These are phyloP conservation scores for Aspergillus indologenus DNA, from an alignment of 495 filamentous ascomycete genomes.

Conservation along the genomic window DNA sequence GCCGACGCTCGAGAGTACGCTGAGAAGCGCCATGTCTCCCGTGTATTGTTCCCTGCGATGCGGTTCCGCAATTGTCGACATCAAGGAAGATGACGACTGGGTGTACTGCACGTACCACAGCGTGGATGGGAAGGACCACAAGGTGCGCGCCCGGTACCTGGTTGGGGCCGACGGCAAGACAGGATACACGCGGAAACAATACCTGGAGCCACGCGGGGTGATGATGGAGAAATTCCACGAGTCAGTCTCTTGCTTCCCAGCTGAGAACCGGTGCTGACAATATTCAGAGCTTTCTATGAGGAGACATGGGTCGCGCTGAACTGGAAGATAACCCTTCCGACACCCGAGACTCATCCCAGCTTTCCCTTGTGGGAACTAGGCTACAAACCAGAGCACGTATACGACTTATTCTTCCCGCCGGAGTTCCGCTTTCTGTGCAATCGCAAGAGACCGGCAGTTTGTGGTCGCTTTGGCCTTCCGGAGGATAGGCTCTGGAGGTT, in stretches of 20 bases:
- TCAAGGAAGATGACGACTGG: slow-evolving; percentile 29
- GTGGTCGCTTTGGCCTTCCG: slow-evolving; percentile 46
- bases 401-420: slow-evolving; percentile 49
- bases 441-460: slow-evolving; percentile 41
- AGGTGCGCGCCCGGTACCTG: slow-evolving; percentile 37
- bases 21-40: slow-evolving; percentile 22
- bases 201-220: slow-evolving; percentile 44
- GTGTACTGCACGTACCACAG: slow-evolving; percentile 37
- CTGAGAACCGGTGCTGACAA: neutral
- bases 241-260: slow-evolving; percentile 12
- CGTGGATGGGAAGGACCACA: slow-evolving; percentile 18
- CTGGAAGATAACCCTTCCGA: slow-evolving; percentile 44
- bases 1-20: slow-evolving; percentile 25
- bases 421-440: slow-evolving; percentile 48
- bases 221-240: slow-evolving; percentile 35
- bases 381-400: slow-evolving; percentile 46
- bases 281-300: slow-evolving; percentile 39
- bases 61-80: slow-evolving; percentile 28
- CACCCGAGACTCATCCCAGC: slow-evolving; percentile 43
- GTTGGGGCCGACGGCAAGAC: slow-evolving; percentile 52
- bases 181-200: slow-evolving; percentile 47
- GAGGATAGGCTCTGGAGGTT: slow-evolving; percentile 47
- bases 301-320: slow-evolving; percentile 54
- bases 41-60: slow-evolving; percentile 34
- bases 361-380: slow-evolving; percentile 50